Evolutionary conservation across 495 filamentous ascomycete species (phyloP).

Genomic region (Neurospora cerealis): DNA sequence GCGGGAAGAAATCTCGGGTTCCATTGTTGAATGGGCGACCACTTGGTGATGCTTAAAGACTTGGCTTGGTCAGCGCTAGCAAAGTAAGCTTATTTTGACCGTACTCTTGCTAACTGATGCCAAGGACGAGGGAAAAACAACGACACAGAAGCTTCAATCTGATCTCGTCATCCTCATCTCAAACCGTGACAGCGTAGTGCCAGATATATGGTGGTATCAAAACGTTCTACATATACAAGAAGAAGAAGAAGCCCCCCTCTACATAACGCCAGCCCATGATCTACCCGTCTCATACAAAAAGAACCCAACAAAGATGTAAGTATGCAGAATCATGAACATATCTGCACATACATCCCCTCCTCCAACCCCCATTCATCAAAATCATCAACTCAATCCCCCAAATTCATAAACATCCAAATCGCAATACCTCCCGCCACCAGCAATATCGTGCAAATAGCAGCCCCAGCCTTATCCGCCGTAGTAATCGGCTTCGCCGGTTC

Average conservation of each 20-base stretch:
- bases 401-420: conserved; percentile 20
- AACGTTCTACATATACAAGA: background rate
- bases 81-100: background rate
- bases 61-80: background rate
- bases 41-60: background rate
- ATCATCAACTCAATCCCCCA: conserved; percentile 13
- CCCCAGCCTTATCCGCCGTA: conserved; percentile 16
- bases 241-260: background rate
- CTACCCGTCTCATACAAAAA: background rate
- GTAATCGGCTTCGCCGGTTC: conserved; percentile 14
- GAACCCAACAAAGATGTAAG: background rate
- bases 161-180: background rate
- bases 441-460: conserved; percentile 19
- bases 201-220: background rate
- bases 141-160: background rate
- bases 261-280: background rate
- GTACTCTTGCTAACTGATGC: background rate
- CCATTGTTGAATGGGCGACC: background rate
- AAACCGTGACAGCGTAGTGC: background rate
- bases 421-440: conserved; percentile 10
- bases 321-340: background rate
- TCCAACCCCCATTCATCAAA: background rate
- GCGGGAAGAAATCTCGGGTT: background rate
- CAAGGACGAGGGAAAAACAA: background rate
- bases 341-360: background rate